These are phyloP conservation scores for Exophiala spinifera DNA, from an alignment of 2,329 filamentous ascomycete genomes.

Conservation along the genomic window DNA sequence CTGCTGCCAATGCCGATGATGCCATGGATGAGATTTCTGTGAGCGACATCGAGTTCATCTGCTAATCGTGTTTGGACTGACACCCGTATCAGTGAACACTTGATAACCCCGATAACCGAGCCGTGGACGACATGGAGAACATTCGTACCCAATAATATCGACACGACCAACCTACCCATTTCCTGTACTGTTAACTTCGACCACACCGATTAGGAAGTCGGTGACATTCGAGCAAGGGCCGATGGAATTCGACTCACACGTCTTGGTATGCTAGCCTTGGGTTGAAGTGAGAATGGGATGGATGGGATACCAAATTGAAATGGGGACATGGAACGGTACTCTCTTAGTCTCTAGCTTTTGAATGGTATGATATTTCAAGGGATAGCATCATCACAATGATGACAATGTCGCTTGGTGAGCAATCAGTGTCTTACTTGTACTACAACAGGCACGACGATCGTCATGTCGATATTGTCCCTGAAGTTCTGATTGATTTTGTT, in stretches of 20 bases:
- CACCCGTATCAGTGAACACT: slow-evolving; percentile 28
- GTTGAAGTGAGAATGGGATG: background rate
- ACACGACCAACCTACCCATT: slow-evolving; percentile 4
- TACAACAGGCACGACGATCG: no score
- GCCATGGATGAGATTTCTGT: slow-evolving; percentile 58
- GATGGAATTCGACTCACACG: slow-evolving; percentile 12
- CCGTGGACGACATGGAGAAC: background rate
- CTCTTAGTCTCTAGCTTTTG: no score
- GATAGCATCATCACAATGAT: no score
- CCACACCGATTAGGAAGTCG: no score
- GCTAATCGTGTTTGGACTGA: slow-evolving; percentile 21
- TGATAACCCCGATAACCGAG: slow-evolving; percentile 5
- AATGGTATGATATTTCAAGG: no score
- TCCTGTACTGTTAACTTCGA: background rate
- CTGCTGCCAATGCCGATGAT: slow-evolving; percentile 48
- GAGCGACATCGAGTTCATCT: slow-evolving; percentile 31
- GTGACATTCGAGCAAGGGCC: no score
- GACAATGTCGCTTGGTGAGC: no score
- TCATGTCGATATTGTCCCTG: background rate
- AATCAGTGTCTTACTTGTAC: no score
- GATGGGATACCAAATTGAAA: background rate
- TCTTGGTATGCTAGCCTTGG: slow-evolving; percentile 18
- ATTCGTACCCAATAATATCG: background rate
- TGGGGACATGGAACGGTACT: no score
- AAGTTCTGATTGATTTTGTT: background rate